Base-by-base conservation (phyloP, 2,329 filamentous ascomycete species). In the Neofusicoccum kwambonambiense region DNA sequence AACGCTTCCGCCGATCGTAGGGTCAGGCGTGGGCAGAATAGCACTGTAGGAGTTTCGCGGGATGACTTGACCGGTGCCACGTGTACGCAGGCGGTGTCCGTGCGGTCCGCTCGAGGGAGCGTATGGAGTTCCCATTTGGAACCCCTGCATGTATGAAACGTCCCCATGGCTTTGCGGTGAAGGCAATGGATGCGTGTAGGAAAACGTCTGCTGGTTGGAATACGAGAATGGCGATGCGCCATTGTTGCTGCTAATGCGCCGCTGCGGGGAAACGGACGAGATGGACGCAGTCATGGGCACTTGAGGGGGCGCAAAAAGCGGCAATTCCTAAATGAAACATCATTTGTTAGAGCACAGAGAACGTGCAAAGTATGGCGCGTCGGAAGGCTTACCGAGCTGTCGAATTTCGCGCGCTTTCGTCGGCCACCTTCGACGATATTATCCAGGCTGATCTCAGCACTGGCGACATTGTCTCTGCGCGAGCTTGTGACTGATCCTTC, bases 391-490 rank as follows among this genome's bases (percentile, higher is more conserved):
- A 98, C 94, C 79, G 94, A 97, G 82, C 94, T 98, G 78, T 98
- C 94, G 81, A 89, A 89, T 79, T 97, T 97, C 72, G 94, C 92
- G 74, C 93, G 88, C 83, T 98, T 97, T 75, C 95, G 89, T 78
- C 95, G 90, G 70, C 94, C 93, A 74, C 96, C 95, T 79, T 98
- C 94, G 67, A 99, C 91, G 78, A 99, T 98, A 76, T 99, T 99
- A 71, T 97, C 93, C 70, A 97, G 87, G 76, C 94, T 98, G 74
- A 99, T 99, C 71, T 99, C 95, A 15, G 95, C 96, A 76, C 92
- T 97, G 56, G 92, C 93, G 72, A 97, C 87, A 69, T 92, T 90
- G 73, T 97, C 93, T 76, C 90, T 90, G 72, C 90, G 89, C 66
- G 90, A 90, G 69, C 86, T 86, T 15, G 83, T 83, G 57, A 90